A percentile compares a stretch with the other conserved stretches of the same genome.
Evolutionary conservation across 352 stramenopile genomes (phyloP).

Genomic region (Phytophthora cryptogea): DNA sequence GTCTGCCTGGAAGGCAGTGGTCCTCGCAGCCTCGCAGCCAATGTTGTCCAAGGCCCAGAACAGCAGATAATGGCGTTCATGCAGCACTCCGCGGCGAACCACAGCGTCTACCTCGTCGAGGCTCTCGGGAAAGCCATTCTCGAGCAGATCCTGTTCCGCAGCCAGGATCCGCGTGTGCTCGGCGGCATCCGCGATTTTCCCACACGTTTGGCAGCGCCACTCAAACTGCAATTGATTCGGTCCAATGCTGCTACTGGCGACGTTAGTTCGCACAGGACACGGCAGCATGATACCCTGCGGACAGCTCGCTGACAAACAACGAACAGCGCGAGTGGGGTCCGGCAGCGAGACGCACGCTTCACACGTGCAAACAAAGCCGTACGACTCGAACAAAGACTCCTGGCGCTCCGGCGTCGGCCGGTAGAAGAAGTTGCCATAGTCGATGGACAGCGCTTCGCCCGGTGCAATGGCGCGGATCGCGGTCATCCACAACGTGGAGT

Average conservation of each 20-base stretch:
- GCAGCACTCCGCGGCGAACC: conserved; percentile 51
- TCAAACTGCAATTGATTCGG: conserved; percentile 55
- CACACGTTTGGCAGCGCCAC: conserved; percentile 60
- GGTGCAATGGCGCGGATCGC: conserved; percentile 66
- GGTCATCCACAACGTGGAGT: conserved; percentile 75
- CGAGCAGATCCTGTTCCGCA: conserved; percentile 56
- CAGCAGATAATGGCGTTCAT: conserved; percentile 72
- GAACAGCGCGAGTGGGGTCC: conserved; percentile 61
- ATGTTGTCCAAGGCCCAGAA: conserved; percentile 81
- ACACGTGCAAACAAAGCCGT: conserved; percentile 71
- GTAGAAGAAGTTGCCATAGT: conserved; percentile 85
- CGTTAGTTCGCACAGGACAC: conserved; percentile 32
- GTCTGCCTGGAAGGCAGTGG: conserved; percentile 42
- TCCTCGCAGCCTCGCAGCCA: conserved; percentile 55
- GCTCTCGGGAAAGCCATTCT: conserved; percentile 65
- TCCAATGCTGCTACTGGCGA: conserved; percentile 29
- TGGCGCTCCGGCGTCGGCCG: conserved; percentile 62
- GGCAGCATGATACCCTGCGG: conserved; percentile 52
- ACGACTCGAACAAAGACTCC: conserved; percentile 59
- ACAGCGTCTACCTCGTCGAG: conserved; percentile 61
- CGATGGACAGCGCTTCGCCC: conserved; percentile 71
- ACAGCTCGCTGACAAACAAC: conserved; percentile 43
- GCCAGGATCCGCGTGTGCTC: conserved; percentile 45
- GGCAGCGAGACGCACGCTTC: conserved; percentile 52
- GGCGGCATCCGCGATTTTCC: conserved; percentile 33